phyloP scores from a whole-genome alignment of 352 stramenopile genomes.

The Phytophthora sojae region DNA sequence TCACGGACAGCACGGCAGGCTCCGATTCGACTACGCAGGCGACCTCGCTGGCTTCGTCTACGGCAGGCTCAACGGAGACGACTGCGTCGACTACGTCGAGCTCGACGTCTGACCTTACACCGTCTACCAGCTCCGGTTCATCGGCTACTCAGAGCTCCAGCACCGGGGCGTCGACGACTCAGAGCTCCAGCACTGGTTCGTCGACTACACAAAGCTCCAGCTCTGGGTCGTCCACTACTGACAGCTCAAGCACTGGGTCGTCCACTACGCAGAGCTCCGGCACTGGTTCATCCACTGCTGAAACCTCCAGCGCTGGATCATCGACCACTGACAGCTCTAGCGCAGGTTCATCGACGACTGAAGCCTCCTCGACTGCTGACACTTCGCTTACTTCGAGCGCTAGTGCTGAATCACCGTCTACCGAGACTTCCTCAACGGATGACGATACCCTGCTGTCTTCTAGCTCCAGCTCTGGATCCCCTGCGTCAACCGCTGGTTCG shows the following conservation, averaged over 20 bases:
- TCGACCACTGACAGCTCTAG: background rate
- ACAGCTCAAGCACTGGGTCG: slow-evolving; percentile 5
- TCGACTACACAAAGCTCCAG: slow-evolving; percentile 12
- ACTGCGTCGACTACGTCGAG: slow-evolving; percentile 4
- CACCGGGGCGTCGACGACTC: slow-evolving; percentile 2
- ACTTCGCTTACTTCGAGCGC: slow-evolving; percentile 6
- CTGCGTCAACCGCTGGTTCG: slow-evolving; percentile 5
- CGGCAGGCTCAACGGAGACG: slow-evolving; percentile 13
- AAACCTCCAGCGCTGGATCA: slow-evolving; percentile 2
- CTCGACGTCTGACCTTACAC: background rate
- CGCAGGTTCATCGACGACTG: background rate
- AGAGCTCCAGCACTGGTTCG: slow-evolving; percentile 4
- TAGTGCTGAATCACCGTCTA: background rate
- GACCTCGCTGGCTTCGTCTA: slow-evolving; percentile 24
- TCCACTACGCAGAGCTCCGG: slow-evolving; percentile 3
- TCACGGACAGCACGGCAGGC: slow-evolving; percentile 19
- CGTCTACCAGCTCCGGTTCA: slow-evolving; percentile 4
- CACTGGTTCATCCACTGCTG: slow-evolving; percentile 6
- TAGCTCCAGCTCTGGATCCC: slow-evolving; percentile 11
- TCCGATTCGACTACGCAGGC: slow-evolving; percentile 18
- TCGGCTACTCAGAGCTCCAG: slow-evolving; percentile 12
- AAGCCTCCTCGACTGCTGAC: background rate
- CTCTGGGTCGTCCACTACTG: slow-evolving; percentile 8
- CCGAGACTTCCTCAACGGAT: background rate
- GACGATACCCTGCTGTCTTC: slow-evolving; percentile 4